Evolutionary conservation across 495 filamentous ascomycete genomes (phyloP).

Genomic region (Aspergillus ellipticus): DNA sequence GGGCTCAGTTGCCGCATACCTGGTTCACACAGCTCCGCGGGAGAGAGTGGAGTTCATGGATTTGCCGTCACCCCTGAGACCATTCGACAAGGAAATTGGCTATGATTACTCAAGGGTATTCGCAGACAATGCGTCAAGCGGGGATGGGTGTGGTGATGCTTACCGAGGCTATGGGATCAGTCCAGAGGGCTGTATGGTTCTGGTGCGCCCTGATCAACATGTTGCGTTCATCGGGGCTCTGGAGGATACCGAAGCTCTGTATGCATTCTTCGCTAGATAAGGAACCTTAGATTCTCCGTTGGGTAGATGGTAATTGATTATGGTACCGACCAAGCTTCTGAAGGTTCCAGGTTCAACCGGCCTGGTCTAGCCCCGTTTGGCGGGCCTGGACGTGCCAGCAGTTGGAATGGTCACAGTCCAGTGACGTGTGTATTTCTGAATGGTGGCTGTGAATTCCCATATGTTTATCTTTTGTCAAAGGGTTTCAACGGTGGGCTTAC

Average conservation of each 20-base stretch:
- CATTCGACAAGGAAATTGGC: conserved; percentile 42
- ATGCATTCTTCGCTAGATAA: not conserved
- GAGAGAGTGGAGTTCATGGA: conserved; percentile 46
- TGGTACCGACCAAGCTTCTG: too few relatives aligned
- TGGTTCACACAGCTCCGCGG: conserved; percentile 46
- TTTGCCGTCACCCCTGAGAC: conserved; percentile 51
- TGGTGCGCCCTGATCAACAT: conserved; percentile 57
- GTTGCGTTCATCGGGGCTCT: conserved; percentile 38
- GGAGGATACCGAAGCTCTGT: conserved; percentile 31
- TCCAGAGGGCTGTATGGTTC: conserved; percentile 53
- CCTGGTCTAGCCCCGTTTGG: too few relatives aligned
- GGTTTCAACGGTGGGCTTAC: too few relatives aligned
- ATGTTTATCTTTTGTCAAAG: too few relatives aligned
- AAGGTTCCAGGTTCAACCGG: too few relatives aligned
- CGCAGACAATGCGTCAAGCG: conserved; percentile 55
- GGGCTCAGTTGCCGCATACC: conserved; percentile 47
- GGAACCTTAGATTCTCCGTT: too few relatives aligned
- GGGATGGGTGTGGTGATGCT: conserved; percentile 51
- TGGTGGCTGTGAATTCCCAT: too few relatives aligned
- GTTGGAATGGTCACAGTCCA: too few relatives aligned
- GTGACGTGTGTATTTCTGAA: too few relatives aligned
- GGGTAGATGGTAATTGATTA: not conserved
- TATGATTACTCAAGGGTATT: conserved; percentile 45
- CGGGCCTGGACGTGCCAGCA: too few relatives aligned
- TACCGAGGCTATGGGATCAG: conserved; percentile 56